Conservation (phyloP, 2,329 filamentous ascomycete species). For the Aspergillus sp. region DNA sequence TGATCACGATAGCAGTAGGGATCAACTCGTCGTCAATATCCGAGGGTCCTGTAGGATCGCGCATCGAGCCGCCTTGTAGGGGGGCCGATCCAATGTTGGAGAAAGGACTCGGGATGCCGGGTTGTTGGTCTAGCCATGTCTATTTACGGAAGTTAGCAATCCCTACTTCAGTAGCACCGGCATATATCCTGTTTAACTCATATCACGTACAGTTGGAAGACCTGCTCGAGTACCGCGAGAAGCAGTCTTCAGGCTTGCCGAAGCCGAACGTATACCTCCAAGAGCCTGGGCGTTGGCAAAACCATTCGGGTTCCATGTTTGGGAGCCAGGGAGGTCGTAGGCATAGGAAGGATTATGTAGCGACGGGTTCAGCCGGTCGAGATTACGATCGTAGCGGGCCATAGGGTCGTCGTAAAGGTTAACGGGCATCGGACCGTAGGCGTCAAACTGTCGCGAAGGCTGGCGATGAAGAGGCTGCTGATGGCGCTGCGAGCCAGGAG, state of each 20-base stretch:
- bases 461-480: conserved; percentile 67
- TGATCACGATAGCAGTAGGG: conserved; percentile 97
- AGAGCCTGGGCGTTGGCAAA: conserved; percentile 67
- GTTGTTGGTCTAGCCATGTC: conserved; percentile 64
- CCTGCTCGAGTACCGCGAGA: conserved; percentile 55
- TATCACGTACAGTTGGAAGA: conserved; percentile 68
- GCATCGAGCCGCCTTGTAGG: conserved; percentile 42
- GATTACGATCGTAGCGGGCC: conserved; percentile 54
- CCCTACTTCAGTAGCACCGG: neutral
- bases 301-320: conserved; percentile 76
- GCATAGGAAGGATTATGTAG: conserved; percentile 60
- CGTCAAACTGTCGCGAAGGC: conserved; percentile 75
- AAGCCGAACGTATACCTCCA: conserved; percentile 61
- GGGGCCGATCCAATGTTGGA: conserved; percentile 45
- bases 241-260: conserved; percentile 56
- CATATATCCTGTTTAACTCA: neutral
- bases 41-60: conserved; percentile 40
- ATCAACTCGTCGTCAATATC: conserved; percentile 77
- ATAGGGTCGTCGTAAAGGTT: conserved; percentile 72
- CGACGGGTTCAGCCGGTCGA: conserved; percentile 60
- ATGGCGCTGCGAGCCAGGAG: conserved; percentile 70
- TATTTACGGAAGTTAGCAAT: conserved; percentile 29
- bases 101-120: conserved; percentile 48
- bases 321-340: conserved; percentile 68
- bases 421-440: conserved; percentile 64